Evolutionary conservation across 1,284 basidiomycete genomes (phyloP), one percentile per base, ranked within the genome.

Genomic region (Rhodotorula sp.): DNA sequence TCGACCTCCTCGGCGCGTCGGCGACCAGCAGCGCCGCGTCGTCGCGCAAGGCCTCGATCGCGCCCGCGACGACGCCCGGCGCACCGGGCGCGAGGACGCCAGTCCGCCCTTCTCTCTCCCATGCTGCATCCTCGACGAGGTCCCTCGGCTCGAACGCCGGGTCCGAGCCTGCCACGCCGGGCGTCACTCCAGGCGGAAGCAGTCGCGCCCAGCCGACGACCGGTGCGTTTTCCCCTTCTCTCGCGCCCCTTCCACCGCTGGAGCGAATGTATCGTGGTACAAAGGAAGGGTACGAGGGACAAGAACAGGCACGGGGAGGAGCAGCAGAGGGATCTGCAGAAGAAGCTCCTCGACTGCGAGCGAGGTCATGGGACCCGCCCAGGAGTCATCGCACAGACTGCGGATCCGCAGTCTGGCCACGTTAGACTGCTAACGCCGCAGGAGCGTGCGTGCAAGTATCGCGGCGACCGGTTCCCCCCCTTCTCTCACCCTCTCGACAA

Each of bases 1-100:
- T 75, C 60, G 74, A 75, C 62, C 55, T 67, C 6, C 54, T 75
- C 17, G 55, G 61, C n/a, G 62, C 70, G 6, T 30, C 59, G 30
- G 29, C 42, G 55, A 33, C 37, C 56, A 37, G 56, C 33, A 45
- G 44, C 68, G 49, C 49, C 49, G 20, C 57, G 57, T 59, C 57
- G 60, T 57, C 64, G 51, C 49, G 70, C 42, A 67, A 63, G 60
- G n/a, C 45, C 29, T 70, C 68, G 17, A 48, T 55, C 45, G 61
- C 68, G 10, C 42, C 37, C 26, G 18, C 55, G 24, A 37, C 62
- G 6, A 12, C 45, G 6, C 30, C 58, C 6, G 29, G 30, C 20
- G 26, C 22, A 15, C 6, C 60, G 6, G 46, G 51, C 26, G 26
- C 46, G 30, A 65, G 58, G 46, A 64, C 54, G 0, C 68, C 66